A percentile compares a stretch with the other conserved stretches of the same genome.
Evolutionary conservation across 2,329 filamentous ascomycete species (phyloP).

Genomic region (Cyanodermella asteris): DNA sequence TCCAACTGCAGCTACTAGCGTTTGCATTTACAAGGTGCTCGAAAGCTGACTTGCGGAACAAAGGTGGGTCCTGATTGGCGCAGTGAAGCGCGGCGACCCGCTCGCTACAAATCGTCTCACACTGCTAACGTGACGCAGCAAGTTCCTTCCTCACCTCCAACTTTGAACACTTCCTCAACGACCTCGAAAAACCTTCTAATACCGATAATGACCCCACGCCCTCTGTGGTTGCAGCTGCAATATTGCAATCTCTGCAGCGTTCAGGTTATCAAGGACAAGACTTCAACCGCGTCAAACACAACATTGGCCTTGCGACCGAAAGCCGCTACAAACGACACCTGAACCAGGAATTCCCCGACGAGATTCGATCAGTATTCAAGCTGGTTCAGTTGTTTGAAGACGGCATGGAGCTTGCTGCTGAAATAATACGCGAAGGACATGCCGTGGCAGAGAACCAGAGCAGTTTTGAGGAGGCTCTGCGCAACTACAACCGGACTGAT

Average conservation of each 20-base stretch:
- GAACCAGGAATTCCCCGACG: slow-evolving; percentile 39
- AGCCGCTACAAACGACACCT: slow-evolving; percentile 49
- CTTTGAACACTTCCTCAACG: slow-evolving; percentile 54
- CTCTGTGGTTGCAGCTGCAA: slow-evolving; percentile 52
- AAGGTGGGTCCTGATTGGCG: slow-evolving; percentile 39
- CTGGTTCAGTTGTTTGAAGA: slow-evolving; percentile 44
- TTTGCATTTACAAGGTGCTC: slow-evolving; percentile 71
- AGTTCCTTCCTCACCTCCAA: slow-evolving; percentile 76
- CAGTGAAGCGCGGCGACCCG: neutral
- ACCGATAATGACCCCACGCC: slow-evolving; percentile 44
- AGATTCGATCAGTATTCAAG: slow-evolving; percentile 49
- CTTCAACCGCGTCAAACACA: slow-evolving; percentile 56
- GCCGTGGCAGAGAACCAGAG: slow-evolving; percentile 59
- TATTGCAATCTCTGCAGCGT: no score
- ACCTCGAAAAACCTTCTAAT: slow-evolving; percentile 43
- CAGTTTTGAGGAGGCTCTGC: slow-evolving; percentile 37
- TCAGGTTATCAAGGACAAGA: no score
- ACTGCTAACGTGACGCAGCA: slow-evolving; percentile 28
- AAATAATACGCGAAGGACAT: slow-evolving; percentile 51
- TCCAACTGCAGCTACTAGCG: slow-evolving; percentile 71
- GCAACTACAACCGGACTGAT: slow-evolving; percentile 34
- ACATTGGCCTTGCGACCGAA: slow-evolving; percentile 39
- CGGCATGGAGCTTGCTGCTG: slow-evolving; percentile 35
- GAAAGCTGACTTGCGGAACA: slow-evolving; percentile 63
- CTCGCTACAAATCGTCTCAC: slow-evolving; percentile 1